These are phyloP conservation scores for Xerophyta viscosa DNA, from an alignment of 106 monocot genomes.

Conservation along the genomic window DNA sequence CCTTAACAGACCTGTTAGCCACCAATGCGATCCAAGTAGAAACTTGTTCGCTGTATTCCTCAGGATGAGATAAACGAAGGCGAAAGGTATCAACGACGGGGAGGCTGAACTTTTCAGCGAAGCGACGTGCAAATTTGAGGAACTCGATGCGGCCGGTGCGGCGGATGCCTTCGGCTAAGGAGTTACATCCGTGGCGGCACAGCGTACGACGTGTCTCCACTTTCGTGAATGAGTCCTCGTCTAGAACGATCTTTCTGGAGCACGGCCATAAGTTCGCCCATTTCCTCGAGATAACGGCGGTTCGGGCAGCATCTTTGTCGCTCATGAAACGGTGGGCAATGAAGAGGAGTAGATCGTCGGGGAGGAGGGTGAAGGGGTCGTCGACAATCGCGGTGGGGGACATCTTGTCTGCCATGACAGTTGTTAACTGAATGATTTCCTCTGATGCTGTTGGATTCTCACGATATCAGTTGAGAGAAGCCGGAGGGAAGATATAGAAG, in stretches of 20 bases:
- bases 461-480: too few species aligned
- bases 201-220: background rate
- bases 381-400: too few species aligned
- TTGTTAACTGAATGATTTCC: too few species aligned
- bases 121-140: background rate
- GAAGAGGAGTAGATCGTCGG: too few species aligned
- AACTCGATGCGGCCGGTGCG: background rate
- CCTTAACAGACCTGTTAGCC: background rate
- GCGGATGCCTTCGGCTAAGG: background rate
- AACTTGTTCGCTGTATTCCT: background rate
- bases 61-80: background rate
- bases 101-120: background rate
- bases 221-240: background rate
- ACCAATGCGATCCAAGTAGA: background rate
- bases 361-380: too few species aligned
- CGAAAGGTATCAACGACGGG: background rate
- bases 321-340: too few species aligned
- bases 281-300: too few species aligned
- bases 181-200: background rate
- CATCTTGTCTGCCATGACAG: too few species aligned
- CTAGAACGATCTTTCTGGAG: background rate
- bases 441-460: too few species aligned
- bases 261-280: background rate
- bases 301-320: too few species aligned
- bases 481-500: too few species aligned